These are phyloP conservation scores for Lomentospora prolificans DNA, from an alignment of 2,329 filamentous ascomycete species.

Conservation along the genomic window DNA sequence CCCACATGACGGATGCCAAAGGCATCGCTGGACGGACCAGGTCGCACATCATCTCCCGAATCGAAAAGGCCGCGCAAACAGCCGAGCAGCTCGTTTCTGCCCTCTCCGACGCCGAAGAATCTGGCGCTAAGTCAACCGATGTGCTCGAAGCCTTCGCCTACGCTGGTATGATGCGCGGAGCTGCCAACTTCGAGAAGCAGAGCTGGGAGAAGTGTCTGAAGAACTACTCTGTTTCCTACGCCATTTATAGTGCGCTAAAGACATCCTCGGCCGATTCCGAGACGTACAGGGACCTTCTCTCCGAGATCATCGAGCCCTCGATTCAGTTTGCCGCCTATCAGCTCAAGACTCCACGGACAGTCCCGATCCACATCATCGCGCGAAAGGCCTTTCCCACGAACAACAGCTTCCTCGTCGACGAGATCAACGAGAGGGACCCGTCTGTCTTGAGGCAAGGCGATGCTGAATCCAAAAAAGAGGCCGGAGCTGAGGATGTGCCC, in stretches of 20 bases:
- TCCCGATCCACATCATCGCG: constrained; percentile 69
- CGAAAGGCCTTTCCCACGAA: constrained; percentile 66
- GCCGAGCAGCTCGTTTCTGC: constrained; percentile 59
- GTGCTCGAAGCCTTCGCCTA: constrained; percentile 83
- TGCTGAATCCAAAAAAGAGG: constrained; percentile 28
- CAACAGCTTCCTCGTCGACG: constrained; percentile 49
- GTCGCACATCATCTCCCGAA: constrained; percentile 78
- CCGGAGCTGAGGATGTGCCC: constrained; percentile 47
- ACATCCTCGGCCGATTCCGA: constrained; percentile 56
- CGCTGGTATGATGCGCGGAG: constrained; percentile 63
- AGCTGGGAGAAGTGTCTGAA: constrained; percentile 71
- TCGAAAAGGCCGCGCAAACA: constrained; percentile 67
- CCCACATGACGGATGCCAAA: constrained; percentile 69
- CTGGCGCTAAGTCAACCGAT: constrained; percentile 59
- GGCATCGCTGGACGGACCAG: constrained; percentile 70
- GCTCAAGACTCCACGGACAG: constrained; percentile 74
- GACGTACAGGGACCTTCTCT: constrained; percentile 74
- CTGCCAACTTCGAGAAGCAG: constrained; percentile 77
- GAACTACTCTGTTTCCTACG: constrained; percentile 64
- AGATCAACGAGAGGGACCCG: constrained; percentile 62
- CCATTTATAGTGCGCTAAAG: constrained; percentile 73
- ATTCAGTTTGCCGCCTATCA: constrained; percentile 94
- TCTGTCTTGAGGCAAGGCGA: constrained; percentile 50
- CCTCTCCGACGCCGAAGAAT: constrained; percentile 52
- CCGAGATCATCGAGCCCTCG: constrained; percentile 81